Percentiles rank a stretch among this genome's conserved stretches.
phyloP scores from a whole-genome alignment of 148 eudicot genomes.

The Vaccinium darrowii region DNA sequence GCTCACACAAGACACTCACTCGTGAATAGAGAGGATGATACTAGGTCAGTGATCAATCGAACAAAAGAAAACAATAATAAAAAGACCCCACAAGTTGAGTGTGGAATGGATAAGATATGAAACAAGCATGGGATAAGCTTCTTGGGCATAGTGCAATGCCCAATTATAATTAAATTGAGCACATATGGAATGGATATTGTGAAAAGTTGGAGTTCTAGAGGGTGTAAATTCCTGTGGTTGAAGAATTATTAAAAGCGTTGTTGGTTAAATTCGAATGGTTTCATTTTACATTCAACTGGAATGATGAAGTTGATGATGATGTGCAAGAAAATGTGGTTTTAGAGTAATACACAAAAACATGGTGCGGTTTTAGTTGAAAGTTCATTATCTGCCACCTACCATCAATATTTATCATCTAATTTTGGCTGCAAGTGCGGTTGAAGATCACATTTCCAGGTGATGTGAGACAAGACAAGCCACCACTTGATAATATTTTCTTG shows the following conservation, averaged over 20 bases:
- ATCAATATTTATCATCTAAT: background rate
- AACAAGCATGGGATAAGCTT: conserved; percentile 33
- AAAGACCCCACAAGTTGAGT: conserved; percentile 12
- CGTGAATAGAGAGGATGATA: conserved; percentile 15
- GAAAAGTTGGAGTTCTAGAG: background rate
- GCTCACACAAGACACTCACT: background rate
- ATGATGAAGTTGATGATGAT: background rate
- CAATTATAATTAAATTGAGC: conserved; percentile 16
- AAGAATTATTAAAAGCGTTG: background rate
- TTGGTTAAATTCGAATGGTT: background rate
- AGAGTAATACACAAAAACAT: background rate
- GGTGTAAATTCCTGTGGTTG: no score
- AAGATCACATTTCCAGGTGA: background rate
- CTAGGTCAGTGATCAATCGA: background rate
- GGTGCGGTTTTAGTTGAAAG: background rate
- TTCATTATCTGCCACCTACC: background rate
- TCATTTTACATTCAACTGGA: background rate
- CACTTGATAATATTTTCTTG: background rate
- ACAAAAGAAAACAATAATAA: background rate
- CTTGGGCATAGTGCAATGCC: conserved; percentile 34
- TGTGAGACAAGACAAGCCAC: conserved; percentile 4
- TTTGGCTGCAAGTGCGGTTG: background rate
- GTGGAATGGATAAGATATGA: conserved; percentile 28
- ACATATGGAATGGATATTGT: background rate
- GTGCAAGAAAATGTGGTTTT: conserved; percentile 5